Evolutionary conservation across 345 rosid genomes (phyloP).

Genomic region (Angophora floribunda): DNA sequence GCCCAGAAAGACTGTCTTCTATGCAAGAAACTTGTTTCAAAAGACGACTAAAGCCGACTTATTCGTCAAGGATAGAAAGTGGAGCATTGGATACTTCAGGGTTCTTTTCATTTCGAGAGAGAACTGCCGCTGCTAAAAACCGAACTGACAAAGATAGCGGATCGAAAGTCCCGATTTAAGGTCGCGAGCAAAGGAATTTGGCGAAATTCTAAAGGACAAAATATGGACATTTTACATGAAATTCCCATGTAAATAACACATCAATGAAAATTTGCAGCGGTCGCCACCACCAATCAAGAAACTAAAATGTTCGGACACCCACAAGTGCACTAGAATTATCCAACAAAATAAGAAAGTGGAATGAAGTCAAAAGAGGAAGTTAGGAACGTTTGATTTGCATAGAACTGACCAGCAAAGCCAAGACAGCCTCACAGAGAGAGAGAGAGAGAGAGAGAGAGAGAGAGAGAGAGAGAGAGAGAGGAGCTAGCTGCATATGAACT

Average conservation of each 20-base stretch:
- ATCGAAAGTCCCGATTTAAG: background rate
- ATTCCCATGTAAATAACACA: rapidly evolving
- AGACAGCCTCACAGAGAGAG: background rate
- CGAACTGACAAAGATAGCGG: background rate
- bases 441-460: background rate
- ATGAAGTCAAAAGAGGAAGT: background rate
- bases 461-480: background rate
- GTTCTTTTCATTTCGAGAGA: background rate
- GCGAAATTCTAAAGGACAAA: background rate
- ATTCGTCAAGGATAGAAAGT: background rate
- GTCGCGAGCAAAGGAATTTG: background rate
- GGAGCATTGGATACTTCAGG: background rate
- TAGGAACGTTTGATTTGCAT: background rate
- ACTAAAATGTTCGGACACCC: background rate
- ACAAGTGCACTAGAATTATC: background rate
- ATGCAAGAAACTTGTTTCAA: background rate
- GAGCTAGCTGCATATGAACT: background rate
- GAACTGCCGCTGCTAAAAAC: background rate
- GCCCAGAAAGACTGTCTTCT: background rate
- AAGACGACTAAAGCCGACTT: background rate
- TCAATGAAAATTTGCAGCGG: background rate
- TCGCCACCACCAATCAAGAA: background rate
- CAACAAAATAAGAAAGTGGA: background rate
- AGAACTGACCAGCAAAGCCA: background rate
- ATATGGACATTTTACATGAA: background rate